Evolutionary conservation across 2,329 filamentous ascomycete species (phyloP).

Genomic region (Colletotrichum sp.): DNA sequence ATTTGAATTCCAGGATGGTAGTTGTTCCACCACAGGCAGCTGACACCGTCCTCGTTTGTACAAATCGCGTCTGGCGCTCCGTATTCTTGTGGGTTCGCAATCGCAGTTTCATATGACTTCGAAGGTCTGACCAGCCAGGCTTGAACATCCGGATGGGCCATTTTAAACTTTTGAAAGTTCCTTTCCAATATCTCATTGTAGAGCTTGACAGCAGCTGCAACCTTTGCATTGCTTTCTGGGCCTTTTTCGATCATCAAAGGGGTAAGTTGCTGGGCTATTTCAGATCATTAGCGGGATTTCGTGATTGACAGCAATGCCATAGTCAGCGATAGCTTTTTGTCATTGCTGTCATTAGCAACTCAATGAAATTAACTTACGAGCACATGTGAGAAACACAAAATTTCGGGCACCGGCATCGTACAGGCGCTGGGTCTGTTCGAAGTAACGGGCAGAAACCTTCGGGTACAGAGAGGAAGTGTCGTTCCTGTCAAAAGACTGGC

Average conservation of each 20-base stretch:
- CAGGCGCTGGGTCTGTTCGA: conserved; percentile 47
- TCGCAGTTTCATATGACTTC: conserved; percentile 51
- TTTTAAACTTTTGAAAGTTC: conserved; percentile 31
- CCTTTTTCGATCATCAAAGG: conserved; percentile 62
- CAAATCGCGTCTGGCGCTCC: neutral
- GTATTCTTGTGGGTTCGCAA: conserved; percentile 54
- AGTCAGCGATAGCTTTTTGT: neutral
- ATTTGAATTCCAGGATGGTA: neutral
- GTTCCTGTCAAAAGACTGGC: conserved; percentile 44
- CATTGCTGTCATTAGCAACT: neutral
- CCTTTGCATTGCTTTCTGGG: conserved; percentile 42
- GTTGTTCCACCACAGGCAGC: neutral
- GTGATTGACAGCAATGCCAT: neutral
- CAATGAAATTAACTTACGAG: neutral
- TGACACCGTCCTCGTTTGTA: neutral
- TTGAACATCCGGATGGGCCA: conserved; percentile 42
- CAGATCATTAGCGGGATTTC: neutral
- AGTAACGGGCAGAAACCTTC: conserved; percentile 45
- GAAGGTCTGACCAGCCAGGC: conserved; percentile 59
- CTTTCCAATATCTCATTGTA: conserved; percentile 50
- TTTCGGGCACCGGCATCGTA: conserved; percentile 59
- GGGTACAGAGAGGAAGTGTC: conserved; percentile 36
- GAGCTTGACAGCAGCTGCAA: conserved; percentile 30
- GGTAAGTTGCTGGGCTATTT: conserved; percentile 33
- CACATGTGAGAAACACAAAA: conserved; percentile 58